phyloP scores from a whole-genome alignment of 345 rosid species.

The Xanthoceras sorbifolium region DNA sequence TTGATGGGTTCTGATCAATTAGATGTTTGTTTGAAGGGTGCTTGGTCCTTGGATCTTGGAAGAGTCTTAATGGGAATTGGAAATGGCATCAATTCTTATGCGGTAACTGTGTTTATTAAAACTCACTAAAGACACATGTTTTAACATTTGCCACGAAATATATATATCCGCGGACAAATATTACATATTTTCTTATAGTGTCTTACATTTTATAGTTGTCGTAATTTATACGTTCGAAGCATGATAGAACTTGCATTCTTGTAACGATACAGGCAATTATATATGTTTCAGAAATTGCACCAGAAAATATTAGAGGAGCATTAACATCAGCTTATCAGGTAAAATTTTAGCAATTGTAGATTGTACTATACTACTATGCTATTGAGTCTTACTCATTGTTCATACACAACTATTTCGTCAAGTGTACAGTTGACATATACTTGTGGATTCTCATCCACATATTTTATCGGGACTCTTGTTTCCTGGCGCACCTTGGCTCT shows the following conservation, averaged over 20 bases:
- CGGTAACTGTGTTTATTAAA: conserved; percentile 35
- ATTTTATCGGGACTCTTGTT: conserved; percentile 24
- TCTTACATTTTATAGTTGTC: too few relatives aligned
- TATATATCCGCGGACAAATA: too few relatives aligned
- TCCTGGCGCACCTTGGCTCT: conserved; percentile 27
- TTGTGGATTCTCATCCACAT: conserved; percentile 16
- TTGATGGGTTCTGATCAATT: background rate
- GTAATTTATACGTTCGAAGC: background rate
- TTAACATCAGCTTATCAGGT: background rate
- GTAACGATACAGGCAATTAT: background rate
- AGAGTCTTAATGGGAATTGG: conserved; percentile 45
- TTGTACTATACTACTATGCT: background rate
- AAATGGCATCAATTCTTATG: conserved; percentile 40
- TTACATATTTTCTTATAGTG: too few relatives aligned
- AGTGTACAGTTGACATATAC: conserved; percentile 12
- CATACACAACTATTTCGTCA: background rate
- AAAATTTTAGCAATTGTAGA: background rate
- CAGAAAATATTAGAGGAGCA: conserved; percentile 10
- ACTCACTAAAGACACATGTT: too few relatives aligned
- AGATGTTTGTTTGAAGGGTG: conserved; percentile 29
- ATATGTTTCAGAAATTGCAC: conserved; percentile 15
- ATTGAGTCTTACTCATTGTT: background rate
- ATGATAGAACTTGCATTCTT: background rate
- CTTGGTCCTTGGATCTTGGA: conserved; percentile 39
- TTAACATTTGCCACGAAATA: too few relatives aligned